phyloP scores from a whole-genome alignment of 768 basidiomycete species.

The Macrocybe gigantea region DNA sequence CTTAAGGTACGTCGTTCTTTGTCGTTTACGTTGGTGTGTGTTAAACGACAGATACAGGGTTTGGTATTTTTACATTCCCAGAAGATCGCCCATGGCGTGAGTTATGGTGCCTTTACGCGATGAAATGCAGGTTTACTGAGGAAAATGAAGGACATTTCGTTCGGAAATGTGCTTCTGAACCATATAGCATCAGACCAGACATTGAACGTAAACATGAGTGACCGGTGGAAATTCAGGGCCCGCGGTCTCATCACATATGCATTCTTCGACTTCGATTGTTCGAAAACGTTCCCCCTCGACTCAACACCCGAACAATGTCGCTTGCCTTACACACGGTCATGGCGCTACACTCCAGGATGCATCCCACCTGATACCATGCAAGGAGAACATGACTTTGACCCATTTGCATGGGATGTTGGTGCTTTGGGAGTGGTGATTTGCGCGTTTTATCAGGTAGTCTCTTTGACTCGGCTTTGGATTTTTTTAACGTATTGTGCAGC shows the following conservation, averaged over 20 bases:
- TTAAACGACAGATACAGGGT: neutral
- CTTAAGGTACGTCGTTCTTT: neutral
- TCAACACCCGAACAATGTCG: neutral
- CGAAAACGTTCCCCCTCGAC: neutral
- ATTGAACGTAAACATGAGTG: neutral
- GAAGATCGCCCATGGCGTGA: neutral
- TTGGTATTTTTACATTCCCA: neutral
- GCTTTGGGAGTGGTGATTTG: slow-evolving; percentile 9
- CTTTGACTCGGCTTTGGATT: too few species aligned
- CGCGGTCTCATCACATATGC: neutral
- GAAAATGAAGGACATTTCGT: neutral
- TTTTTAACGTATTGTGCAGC: neutral
- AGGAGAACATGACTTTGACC: slow-evolving; percentile 19
- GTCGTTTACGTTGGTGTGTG: too few species aligned
- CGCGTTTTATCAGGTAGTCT: neutral
- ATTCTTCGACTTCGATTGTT: neutral
- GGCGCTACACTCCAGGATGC: neutral
- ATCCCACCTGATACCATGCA: slow-evolving; percentile 8
- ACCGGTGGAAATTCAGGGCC: neutral
- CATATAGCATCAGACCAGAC: neutral
- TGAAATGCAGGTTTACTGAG: neutral
- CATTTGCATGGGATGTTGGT: slow-evolving; percentile 20
- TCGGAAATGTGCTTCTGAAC: neutral
- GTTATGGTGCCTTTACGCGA: neutral
- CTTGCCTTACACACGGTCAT: neutral